Evolutionary conservation across 2,329 filamentous ascomycete genomes (phyloP).

Genomic region (Ophiosphaerella narmari): DNA sequence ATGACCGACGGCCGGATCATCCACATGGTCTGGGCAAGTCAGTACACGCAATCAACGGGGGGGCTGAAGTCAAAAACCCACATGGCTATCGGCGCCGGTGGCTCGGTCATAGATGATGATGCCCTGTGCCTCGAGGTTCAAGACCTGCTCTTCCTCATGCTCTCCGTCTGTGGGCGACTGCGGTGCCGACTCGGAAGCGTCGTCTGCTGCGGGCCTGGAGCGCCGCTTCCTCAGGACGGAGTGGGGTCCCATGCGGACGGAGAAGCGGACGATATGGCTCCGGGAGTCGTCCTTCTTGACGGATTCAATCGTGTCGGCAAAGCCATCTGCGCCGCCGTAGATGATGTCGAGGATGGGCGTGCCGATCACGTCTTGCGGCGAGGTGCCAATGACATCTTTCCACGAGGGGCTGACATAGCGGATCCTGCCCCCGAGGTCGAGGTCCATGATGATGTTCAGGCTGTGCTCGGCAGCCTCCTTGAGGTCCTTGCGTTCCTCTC

Average conservation of each 20-base stretch:
- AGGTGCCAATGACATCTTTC: slow-evolving; percentile 87
- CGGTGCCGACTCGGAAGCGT: slow-evolving; percentile 34
- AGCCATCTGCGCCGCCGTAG: slow-evolving; percentile 77
- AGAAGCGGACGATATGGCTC: slow-evolving; percentile 71
- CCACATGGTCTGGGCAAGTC: slow-evolving; percentile 86
- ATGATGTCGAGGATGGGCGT: slow-evolving; percentile 80
- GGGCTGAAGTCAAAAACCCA: slow-evolving; percentile 56
- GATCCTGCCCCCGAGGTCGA: slow-evolving; percentile 86
- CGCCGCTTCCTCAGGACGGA: slow-evolving; percentile 42
- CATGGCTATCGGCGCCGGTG: slow-evolving; percentile 86
- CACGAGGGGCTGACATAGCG: slow-evolving; percentile 97
- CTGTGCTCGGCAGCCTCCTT: slow-evolving; percentile 96
- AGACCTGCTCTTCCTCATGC: slow-evolving; percentile 55
- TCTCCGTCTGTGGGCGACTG: slow-evolving; percentile 35
- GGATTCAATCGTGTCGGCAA: slow-evolving; percentile 80
- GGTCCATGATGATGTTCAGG: slow-evolving; percentile 92
- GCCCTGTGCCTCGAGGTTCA: slow-evolving; percentile 91
- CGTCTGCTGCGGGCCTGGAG: slow-evolving; percentile 25
- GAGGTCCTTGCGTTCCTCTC: slow-evolving; percentile 89
- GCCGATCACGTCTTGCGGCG: slow-evolving; percentile 72
- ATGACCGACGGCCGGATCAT: slow-evolving; percentile 94
- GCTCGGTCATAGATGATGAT: slow-evolving; percentile 96
- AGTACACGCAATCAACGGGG: slow-evolving; percentile 14
- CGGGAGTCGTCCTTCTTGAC: slow-evolving; percentile 88
- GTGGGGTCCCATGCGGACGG: slow-evolving; percentile 42